Percentiles rank a stretch among this genome's conserved stretches.
Evolutionary conservation across 1,284 basidiomycete species (phyloP).

Genomic region (Cronartium quercuum): DNA sequence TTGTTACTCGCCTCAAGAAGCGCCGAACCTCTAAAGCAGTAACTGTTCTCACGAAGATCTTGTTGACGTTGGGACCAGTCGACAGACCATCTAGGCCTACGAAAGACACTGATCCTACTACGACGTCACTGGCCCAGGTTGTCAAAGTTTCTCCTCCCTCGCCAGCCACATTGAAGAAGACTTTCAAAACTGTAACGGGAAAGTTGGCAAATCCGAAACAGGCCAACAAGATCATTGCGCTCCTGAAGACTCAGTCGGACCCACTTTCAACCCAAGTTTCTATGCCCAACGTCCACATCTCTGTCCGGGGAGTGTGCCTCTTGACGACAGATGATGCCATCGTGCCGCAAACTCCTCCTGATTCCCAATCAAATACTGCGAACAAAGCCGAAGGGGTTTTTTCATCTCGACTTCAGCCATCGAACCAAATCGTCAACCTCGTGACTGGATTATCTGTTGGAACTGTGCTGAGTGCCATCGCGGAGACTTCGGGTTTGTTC

Average conservation of each 20-base stretch:
- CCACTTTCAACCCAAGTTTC: not conserved
- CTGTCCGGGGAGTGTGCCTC: not conserved
- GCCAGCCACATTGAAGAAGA: not conserved
- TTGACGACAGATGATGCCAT: not conserved
- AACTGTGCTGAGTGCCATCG: not conserved
- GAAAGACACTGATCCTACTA: not conserved
- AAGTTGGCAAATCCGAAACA: not conserved
- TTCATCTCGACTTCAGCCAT: not conserved
- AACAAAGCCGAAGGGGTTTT: not conserved
- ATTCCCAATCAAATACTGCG: not conserved
- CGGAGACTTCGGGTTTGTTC: not conserved
- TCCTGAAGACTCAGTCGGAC: not conserved
- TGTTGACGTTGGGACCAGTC: not conserved
- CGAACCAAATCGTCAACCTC: constrained; percentile 1
- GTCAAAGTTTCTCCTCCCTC: not conserved
- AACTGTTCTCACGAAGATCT: not conserved
- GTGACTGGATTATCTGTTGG: constrained; percentile 15
- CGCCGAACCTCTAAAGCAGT: not conserved
- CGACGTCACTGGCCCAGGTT: not conserved
- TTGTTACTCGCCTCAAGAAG: not conserved
- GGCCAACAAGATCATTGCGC: not conserved
- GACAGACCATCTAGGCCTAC: not conserved
- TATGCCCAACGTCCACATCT: not conserved
- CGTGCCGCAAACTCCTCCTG: not conserved
- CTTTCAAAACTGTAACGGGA: not conserved